Base-by-base conservation (phyloP, 306 rosid genomes). In the Ceratonia siliqua region DNA sequence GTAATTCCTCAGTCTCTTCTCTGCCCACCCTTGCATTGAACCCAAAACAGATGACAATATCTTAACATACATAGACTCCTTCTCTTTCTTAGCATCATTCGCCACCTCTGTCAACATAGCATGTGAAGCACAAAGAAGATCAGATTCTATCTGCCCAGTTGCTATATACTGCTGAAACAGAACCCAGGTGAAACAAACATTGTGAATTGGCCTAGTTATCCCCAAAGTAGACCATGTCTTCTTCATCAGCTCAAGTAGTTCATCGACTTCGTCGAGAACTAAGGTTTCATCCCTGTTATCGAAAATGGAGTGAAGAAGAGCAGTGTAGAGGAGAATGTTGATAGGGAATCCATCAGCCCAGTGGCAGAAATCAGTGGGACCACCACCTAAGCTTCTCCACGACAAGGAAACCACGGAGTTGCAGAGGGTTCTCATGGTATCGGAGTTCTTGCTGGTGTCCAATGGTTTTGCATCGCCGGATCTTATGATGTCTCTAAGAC, bases 331-430 rank as follows among this genome's bases (percentile, higher is more conserved):
- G 73, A 89, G 89, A 59, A 90, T 56, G 87, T 87, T 94, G 62
- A 94, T 36, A 22, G 99, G 99, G 81, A 70, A 92, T 5, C 99
- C 99, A 65, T 94, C 97, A 12, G 94, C 98, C 98, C 99, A 94
- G 32, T 92, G 99, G 20, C 98, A 90, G n/a, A 90, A 85, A 62
- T 94, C 98, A 22, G 97, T 76, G 3, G 97, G 89, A 14, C 81
- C 82, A 1, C 96, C 95, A n/a, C 83, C 87, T 45, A 84, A 33
- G 68, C 93, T 87, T 24, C 97, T 84, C 99, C 99, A 94, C 0
- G 99, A 85, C 13, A 94, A 76, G 11, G 99, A 94, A 32, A 92
- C 99, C 0, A 90, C 93, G 0, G 99, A 86, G 53, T 94, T 94
- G 85, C 84, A 80, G 14, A 94, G 97, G 33, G 93, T 88, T 49